Evolutionary conservation across 1,284 basidiomycete species (phyloP).

Genomic region (Coniferiporia weirii): DNA sequence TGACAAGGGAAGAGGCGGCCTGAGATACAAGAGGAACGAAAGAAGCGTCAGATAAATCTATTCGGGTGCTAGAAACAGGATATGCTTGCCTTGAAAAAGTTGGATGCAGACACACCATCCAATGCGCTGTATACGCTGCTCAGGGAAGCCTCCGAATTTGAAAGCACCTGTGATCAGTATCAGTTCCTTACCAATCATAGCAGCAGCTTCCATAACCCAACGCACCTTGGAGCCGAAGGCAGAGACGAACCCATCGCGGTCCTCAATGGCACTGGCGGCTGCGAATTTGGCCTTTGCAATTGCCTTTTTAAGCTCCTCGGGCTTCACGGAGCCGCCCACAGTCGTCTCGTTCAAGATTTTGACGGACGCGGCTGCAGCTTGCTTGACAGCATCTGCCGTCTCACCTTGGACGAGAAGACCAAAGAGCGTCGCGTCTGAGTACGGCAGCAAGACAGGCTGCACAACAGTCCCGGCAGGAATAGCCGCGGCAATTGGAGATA

Average conservation of each 20-base stretch:
- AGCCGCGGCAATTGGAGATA: constrained; percentile 58
- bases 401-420: constrained; percentile 71
- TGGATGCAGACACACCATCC: constrained; percentile 54
- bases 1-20: constrained; percentile 52
- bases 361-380: constrained; percentile 61
- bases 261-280: constrained; percentile 66
- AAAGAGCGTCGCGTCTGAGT: constrained; percentile 86
- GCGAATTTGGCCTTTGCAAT: constrained; percentile 84
- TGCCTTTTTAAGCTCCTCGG: constrained; percentile 75
- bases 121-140: constrained; percentile 52
- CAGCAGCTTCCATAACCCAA: constrained; percentile 17
- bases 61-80: neutral
- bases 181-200: constrained; percentile 11
- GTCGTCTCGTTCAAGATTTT: constrained; percentile 60
- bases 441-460: constrained; percentile 73
- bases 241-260: constrained; percentile 62
- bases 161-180: constrained; percentile 46
- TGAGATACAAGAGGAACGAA: constrained; percentile 24
- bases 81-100: constrained; percentile 56
- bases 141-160: constrained; percentile 47
- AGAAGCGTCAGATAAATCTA: neutral
- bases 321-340: constrained; percentile 43
- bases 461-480: constrained; percentile 54
- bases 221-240: constrained; percentile 60
- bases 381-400: constrained; percentile 54